These are phyloP conservation scores for Diaporthe batatas DNA, from an alignment of 2,329 filamentous ascomycete genomes.

Conservation along the genomic window DNA sequence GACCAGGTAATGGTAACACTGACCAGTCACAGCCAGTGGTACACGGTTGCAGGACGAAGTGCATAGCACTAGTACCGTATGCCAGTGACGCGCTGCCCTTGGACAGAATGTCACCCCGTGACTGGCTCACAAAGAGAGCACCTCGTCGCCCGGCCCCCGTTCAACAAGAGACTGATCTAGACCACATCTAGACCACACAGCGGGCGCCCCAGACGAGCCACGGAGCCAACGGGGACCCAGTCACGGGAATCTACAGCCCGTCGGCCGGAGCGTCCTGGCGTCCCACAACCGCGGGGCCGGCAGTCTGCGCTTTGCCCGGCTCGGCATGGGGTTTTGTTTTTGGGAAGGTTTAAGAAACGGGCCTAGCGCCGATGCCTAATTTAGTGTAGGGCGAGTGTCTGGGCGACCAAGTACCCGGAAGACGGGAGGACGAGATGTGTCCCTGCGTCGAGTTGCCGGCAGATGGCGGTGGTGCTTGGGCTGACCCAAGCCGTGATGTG, in stretches of 20 bases:
- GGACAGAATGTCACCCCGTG: background rate
- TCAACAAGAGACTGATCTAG: background rate
- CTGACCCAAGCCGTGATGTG: background rate
- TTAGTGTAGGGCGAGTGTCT: background rate
- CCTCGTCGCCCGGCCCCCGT: background rate
- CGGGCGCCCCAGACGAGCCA: background rate
- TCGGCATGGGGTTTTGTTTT: background rate
- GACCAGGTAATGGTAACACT: background rate
- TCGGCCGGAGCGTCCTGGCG: background rate
- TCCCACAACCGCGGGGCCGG: slow-evolving; percentile 6
- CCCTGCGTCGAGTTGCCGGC: slow-evolving; percentile 9
- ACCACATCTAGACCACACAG: slow-evolving; percentile 3
- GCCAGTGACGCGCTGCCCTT: background rate
- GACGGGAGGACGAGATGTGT: slow-evolving; percentile 1
- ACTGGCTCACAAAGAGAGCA: background rate
- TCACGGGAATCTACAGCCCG: background rate
- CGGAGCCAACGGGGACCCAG: background rate
- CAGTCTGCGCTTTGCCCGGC: background rate
- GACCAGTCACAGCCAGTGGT: background rate
- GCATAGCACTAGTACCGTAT: background rate
- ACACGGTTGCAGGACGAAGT: background rate
- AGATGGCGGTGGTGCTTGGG: background rate
- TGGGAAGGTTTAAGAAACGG: background rate
- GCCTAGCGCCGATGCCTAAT: slow-evolving; percentile 15
- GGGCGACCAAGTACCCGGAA: slow-evolving; percentile 23